A percentile compares a stretch with the other conserved stretches of the same genome.
phyloP scores from a whole-genome alignment of 208 protist species.

The Leishmania tropica region DNA sequence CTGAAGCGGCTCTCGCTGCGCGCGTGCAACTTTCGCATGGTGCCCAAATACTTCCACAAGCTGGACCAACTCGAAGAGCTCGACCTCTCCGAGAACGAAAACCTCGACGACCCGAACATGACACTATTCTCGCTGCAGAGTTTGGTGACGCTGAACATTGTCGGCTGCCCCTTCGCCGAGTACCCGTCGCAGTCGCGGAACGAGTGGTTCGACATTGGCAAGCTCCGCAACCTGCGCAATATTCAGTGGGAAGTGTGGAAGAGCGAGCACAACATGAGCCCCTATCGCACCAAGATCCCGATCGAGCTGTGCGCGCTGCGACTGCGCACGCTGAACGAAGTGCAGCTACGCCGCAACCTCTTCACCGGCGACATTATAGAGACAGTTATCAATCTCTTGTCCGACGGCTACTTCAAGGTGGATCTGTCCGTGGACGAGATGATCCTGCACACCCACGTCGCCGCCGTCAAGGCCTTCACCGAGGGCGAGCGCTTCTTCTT shows the following conservation, averaged over 20 bases:
- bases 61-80: conserved; percentile 76
- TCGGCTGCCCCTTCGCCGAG: conserved; percentile 84
- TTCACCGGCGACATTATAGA: conserved; percentile 80
- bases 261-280: conserved; percentile 74
- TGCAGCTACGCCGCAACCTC: conserved; percentile 62
- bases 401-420: conserved; percentile 89
- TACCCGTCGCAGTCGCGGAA: conserved; percentile 58
- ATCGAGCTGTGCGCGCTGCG: conserved; percentile 81
- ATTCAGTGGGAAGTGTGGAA: conserved; percentile 87
- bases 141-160: conserved; percentile 79
- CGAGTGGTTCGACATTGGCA: conserved; percentile 90
- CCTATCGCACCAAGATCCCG: conserved; percentile 85
- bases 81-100: conserved; percentile 84
- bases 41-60: conserved; percentile 92
- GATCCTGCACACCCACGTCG: conserved; percentile 65
- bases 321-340: conserved; percentile 67
- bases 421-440: conserved; percentile 80
- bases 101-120: conserved; percentile 86
- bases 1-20: conserved; percentile 75
- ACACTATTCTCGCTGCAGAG: conserved; percentile 83
- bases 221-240: conserved; percentile 65
- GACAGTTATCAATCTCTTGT: conserved; percentile 82
- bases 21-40: conserved; percentile 65
- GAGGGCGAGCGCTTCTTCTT: conserved; percentile 74
- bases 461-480: conserved; percentile 59